A percentile compares a stretch with the other conserved stretches of the same genome.
These are phyloP conservation scores for Cercophora newfieldiana DNA, from an alignment of 495 filamentous ascomycete genomes.

Conservation along the genomic window DNA sequence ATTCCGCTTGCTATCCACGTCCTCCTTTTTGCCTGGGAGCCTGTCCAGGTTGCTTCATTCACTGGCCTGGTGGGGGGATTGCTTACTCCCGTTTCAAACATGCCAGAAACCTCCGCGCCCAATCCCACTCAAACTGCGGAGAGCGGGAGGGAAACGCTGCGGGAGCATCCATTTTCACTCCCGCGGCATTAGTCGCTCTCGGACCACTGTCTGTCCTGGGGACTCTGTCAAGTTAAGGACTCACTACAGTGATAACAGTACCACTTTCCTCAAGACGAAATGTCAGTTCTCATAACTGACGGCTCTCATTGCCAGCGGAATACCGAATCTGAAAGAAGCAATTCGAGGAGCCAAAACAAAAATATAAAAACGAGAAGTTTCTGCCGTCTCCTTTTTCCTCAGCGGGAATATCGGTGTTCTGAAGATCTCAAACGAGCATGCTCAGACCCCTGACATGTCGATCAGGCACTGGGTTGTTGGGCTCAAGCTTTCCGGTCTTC, in stretches of 20 bases:
- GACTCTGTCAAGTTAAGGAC: neutral
- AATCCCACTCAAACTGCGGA: neutral
- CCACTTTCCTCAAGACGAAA: neutral
- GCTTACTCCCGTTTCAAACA: neutral
- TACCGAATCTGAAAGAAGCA: too few species aligned
- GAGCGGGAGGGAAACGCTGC: neutral
- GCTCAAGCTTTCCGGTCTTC: neutral
- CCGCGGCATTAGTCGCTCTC: neutral
- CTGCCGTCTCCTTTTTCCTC: neutral
- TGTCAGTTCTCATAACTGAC: neutral
- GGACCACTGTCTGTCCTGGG: neutral
- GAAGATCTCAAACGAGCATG: neutral
- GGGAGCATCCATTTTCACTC: neutral
- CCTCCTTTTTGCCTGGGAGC: too few species aligned
- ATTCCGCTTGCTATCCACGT: neutral
- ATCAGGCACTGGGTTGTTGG: neutral
- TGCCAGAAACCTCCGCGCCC: neutral
- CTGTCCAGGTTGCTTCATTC: too few species aligned
- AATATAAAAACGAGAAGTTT: neutral
- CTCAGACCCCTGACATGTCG: constrained; percentile 4
- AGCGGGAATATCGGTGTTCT: neutral
- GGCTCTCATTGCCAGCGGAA: neutral
- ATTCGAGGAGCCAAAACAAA: too few species aligned
- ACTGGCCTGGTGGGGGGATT: too few species aligned
- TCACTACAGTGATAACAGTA: neutral